Conservation (phyloP, 345 rosid genomes). For the Pistacia atlantica region DNA sequence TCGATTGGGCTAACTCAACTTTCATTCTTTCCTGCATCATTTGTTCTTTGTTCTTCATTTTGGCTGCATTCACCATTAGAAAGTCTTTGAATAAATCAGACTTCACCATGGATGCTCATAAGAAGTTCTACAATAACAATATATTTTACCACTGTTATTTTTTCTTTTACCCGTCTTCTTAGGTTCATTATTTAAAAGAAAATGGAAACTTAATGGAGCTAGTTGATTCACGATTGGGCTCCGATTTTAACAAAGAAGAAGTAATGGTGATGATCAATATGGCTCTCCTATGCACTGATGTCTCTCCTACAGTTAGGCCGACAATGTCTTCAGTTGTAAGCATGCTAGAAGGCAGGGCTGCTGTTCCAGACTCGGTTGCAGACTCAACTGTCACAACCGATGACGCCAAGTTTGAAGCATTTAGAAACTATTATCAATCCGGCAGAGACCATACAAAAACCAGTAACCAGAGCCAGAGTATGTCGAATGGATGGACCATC, state of each 20-base stretch:
- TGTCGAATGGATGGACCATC: constrained; percentile 10
- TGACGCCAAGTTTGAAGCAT: constrained; percentile 11
- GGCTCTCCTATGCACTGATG: constrained; percentile 50
- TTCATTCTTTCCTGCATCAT: background rate
- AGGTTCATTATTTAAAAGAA: constrained; percentile 43
- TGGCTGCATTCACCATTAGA: background rate
- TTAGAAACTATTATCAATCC: constrained; percentile 25
- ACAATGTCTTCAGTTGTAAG: constrained; percentile 60
- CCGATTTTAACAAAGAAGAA: constrained; percentile 44
- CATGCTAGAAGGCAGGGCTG: constrained; percentile 52
- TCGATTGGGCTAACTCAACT: constrained; percentile 33
- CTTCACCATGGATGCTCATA: background rate
- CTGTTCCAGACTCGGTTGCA: constrained; percentile 21
- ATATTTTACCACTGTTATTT: background rate
- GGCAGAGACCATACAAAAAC: background rate
- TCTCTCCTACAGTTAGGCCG: constrained; percentile 43
- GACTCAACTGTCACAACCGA: constrained; percentile 3
- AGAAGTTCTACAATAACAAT: background rate
- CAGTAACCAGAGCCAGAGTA: constrained; percentile 22
- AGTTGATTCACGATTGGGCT: constrained; percentile 47
- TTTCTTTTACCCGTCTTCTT: background rate
- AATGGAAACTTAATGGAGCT: constrained; percentile 38
- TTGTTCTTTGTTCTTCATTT: background rate
- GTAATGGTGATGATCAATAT: constrained; percentile 46
- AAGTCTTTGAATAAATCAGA: too few relatives aligned